These are phyloP conservation scores for Botrytis deweyae DNA, from an alignment of 2,329 filamentous ascomycete species.

Conservation along the genomic window DNA sequence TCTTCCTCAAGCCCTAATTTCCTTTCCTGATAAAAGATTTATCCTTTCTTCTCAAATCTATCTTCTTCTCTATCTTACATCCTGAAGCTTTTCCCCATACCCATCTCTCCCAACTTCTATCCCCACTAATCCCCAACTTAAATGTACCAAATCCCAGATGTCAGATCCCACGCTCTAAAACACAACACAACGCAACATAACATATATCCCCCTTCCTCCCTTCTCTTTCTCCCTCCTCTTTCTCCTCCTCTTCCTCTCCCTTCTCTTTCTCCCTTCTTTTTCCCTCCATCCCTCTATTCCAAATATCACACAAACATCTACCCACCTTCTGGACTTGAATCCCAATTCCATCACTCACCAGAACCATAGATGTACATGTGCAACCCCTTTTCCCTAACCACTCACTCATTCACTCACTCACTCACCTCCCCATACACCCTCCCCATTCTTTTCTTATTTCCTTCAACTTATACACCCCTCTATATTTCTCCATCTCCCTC, in stretches of 20 bases:
- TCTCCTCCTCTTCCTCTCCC: too few relatives aligned
- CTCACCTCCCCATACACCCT: too few relatives aligned
- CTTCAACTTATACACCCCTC: too few relatives aligned
- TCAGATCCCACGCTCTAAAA: too few relatives aligned
- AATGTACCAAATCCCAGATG: not conserved
- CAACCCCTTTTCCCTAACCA: too few relatives aligned
- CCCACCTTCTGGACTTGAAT: not conserved
- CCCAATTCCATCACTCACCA: not conserved
- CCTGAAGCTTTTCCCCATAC: not conserved
- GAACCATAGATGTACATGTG: not conserved
- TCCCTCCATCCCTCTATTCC: too few relatives aligned
- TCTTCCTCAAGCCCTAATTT: not conserved
- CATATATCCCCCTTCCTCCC: too few relatives aligned
- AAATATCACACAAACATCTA: not conserved
- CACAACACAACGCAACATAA: too few relatives aligned
- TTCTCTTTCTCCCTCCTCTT: too few relatives aligned
- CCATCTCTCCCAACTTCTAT: not conserved
- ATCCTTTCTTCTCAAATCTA: not conserved
- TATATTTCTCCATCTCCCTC: too few relatives aligned
- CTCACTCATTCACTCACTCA: too few relatives aligned
- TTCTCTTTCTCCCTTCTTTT: not conserved
- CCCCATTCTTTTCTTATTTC: too few relatives aligned
- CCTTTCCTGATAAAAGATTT: not conserved
- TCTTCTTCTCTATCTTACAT: not conserved
- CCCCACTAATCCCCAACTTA: fast-evolving